A percentile compares a stretch with the other conserved stretches of the same genome.
Evolutionary conservation across 1,139 yeast genomes (phyloP).

Genomic region (Blastobotrys buckinghamii): DNA sequence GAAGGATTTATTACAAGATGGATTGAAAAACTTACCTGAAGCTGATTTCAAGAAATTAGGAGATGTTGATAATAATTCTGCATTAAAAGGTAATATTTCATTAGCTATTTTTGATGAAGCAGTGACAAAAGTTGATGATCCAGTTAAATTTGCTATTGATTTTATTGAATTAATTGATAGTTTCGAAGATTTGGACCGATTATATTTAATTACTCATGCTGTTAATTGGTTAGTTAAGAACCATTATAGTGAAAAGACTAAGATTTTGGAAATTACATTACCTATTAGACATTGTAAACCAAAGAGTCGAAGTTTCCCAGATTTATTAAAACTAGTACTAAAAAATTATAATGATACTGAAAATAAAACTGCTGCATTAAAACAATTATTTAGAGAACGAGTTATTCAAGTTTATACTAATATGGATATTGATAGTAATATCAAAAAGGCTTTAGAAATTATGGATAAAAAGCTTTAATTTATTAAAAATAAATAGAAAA

Average conservation of each 20-base stretch:
- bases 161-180: constrained; percentile 55
- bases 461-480: constrained; percentile 5
- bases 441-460: constrained; percentile 19
- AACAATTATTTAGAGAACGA: constrained; percentile 40
- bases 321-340: constrained; percentile 59
- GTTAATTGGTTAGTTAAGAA: constrained; percentile 43
- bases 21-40: constrained; percentile 71
- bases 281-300: constrained; percentile 51
- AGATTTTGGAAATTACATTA: constrained; percentile 54
- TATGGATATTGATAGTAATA: constrained; percentile 24
- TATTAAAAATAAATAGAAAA: neutral
- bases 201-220: constrained; percentile 60
- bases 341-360: constrained; percentile 51
- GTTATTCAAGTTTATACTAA: constrained; percentile 22
- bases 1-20: constrained; percentile 45
- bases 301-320: constrained; percentile 44
- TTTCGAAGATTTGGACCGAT: constrained; percentile 64
- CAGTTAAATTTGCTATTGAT: constrained; percentile 28
- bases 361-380: constrained; percentile 41
- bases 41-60: constrained; percentile 85
- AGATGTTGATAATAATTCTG: constrained; percentile 81
- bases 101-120: constrained; percentile 75
- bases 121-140: constrained; percentile 33
- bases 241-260: constrained; percentile 12
- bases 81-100: constrained; percentile 83